A percentile compares a stretch with the other conserved stretches of the same genome.
phyloP scores from a whole-genome alignment of 225 moss, liverwort and hornwort species.

The Antitrichia curtipendula region DNA sequence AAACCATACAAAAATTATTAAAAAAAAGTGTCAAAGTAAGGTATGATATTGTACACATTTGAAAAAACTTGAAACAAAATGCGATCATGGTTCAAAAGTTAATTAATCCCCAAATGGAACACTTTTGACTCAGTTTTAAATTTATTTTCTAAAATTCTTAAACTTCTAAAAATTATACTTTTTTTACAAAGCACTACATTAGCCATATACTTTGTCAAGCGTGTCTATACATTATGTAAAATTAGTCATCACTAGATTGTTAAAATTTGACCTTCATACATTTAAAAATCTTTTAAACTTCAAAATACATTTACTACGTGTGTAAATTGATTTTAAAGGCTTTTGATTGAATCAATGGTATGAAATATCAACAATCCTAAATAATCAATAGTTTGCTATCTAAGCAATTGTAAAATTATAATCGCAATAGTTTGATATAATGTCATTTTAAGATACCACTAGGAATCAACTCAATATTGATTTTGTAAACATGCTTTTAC shows the following conservation, averaged over 20 bases:
- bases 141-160: too few relatives aligned
- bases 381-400: not conserved
- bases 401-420: too few relatives aligned
- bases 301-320: not conserved
- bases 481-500: not conserved
- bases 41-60: accelerated
- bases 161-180: not conserved
- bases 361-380: not conserved
- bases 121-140: not conserved
- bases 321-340: not conserved
- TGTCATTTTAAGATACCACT: not conserved
- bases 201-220: too few relatives aligned
- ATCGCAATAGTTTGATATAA: not conserved
- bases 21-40: not conserved
- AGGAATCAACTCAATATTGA: not conserved
- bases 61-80: too few relatives aligned
- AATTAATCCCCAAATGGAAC: too few relatives aligned
- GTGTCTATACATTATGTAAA: not conserved
- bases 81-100: not conserved
- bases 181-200: not conserved
- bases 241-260: not conserved
- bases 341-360: not conserved
- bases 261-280: not conserved
- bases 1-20: not conserved
- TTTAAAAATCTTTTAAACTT: not conserved